phyloP scores from a whole-genome alignment of 495 filamentous ascomycete species.

The Aspergillus asperescens region DNA sequence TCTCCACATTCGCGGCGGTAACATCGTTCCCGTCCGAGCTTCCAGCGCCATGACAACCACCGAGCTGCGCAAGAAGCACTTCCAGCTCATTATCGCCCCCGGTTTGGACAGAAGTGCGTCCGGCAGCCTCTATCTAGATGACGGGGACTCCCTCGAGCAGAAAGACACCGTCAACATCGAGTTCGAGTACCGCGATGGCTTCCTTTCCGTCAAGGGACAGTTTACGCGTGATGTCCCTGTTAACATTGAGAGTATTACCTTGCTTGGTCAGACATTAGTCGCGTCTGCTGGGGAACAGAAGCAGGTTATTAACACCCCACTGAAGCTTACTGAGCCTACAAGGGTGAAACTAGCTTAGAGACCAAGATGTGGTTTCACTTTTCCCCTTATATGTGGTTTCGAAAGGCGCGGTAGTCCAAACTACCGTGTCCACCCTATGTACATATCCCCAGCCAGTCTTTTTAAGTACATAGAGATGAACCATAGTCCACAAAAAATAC shows the following conservation, averaged over 20 bases:
- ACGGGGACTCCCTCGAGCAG: conserved; percentile 54
- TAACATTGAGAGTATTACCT: conserved; percentile 50
- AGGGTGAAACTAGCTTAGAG: conserved; percentile 19
- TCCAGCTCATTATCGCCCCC: conserved; percentile 66
- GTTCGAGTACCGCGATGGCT: conserved; percentile 50
- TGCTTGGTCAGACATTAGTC: conserved; percentile 41
- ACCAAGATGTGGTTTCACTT: too few relatives aligned
- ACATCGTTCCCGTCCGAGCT: conserved; percentile 60
- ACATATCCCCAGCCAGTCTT: background rate
- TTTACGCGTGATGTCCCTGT: conserved; percentile 48
- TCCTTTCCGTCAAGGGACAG: conserved; percentile 46
- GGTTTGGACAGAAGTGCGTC: conserved; percentile 42
- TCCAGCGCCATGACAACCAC: conserved; percentile 63
- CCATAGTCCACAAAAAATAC: too few relatives aligned
- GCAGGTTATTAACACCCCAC: conserved; percentile 20
- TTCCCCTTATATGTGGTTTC: too few relatives aligned
- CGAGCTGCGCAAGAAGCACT: conserved; percentile 59
- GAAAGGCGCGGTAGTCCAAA: too few relatives aligned
- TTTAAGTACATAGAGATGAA: background rate
- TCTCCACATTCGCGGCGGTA: conserved; percentile 65
- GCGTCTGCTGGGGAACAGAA: conserved; percentile 12
- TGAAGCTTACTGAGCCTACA: conserved; percentile 24
- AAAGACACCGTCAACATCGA: conserved; percentile 40
- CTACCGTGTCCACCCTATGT: too few relatives aligned
- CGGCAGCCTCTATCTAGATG: conserved; percentile 57